Evolutionary conservation across 495 filamentous ascomycete species (phyloP), one percentile per base, ranked within the genome.

Genomic region (Thozetella sp.): DNA sequence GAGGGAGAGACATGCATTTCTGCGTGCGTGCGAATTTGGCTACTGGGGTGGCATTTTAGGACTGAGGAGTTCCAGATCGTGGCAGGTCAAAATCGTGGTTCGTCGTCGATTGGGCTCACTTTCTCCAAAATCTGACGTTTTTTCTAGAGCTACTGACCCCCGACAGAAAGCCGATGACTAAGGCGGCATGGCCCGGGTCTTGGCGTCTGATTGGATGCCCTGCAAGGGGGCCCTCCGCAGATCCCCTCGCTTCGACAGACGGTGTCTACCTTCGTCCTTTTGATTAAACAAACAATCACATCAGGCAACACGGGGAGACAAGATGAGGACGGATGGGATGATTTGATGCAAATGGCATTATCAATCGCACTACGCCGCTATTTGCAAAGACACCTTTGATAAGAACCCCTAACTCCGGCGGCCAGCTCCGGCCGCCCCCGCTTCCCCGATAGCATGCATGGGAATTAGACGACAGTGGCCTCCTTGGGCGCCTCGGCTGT

Each of bases 291-390:
- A n/a, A n/a, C n/a, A n/a, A n/a, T 59, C 61, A 66, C 63, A 57
- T 62, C 17, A 58, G n/a, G n/a, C n/a, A n/a, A n/a, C n/a, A n/a
- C n/a, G 53, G 56, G 25, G 46, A 45, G 51, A n/a, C 6, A 22
- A 37, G 22, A 25, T 34, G 19, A 19, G 20, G 20, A 22, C 2
- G 25, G 2, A 48, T 1, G 0, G 25, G 26, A 57, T 17, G 23
- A 10, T 23, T 25, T 19, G 51, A 53, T 15, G 23, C n/a, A n/a
- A n/a, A n/a, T n/a, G n/a, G n/a, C n/a, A n/a, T n/a, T n/a, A n/a
- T n/a, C n/a, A n/a, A n/a, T n/a, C n/a, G n/a, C n/a, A n/a, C n/a
- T n/a, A n/a, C n/a, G n/a, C n/a, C n/a, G n/a, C n/a, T n/a, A n/a
- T n/a, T n/a, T n/a, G n/a, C n/a, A n/a, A n/a, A n/a, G n/a, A n/a